Evolutionary conservation across 768 basidiomycete genomes (phyloP).

Genomic region (Auricularia heimuer): DNA sequence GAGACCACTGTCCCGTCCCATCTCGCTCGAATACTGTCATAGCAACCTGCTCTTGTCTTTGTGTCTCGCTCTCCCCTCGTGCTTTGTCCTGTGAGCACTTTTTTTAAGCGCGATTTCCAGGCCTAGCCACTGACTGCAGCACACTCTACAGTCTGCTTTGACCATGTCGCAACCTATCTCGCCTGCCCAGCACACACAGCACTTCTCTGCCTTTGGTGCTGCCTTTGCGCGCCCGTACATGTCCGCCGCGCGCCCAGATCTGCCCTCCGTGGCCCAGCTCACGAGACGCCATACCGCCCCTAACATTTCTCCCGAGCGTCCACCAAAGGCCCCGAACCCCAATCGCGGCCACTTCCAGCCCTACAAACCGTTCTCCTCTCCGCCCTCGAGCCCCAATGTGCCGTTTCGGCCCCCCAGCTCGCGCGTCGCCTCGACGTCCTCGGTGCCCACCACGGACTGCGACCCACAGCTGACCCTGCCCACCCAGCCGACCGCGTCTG

Average conservation of each 20-base stretch:
- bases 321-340: not conserved
- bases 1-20: not conserved
- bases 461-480: not conserved
- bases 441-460: not conserved
- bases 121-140: not conserved
- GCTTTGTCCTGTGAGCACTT: not conserved
- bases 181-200: not conserved
- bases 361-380: not conserved
- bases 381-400: not conserved
- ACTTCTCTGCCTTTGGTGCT: not conserved
- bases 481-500: not conserved
- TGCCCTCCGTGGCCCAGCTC: not conserved
- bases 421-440: not conserved
- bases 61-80: not conserved
- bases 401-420: not conserved
- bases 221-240: not conserved
- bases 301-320: not conserved
- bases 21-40: not conserved
- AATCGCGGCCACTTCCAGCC: constrained; percentile 2
- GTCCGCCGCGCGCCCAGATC: not conserved
- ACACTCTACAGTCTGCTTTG: not conserved
- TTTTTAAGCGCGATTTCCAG: not conserved
- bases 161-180: not conserved
- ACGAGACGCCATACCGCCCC: not conserved
- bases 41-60: not conserved